These are phyloP conservation scores for Diplodia scrobiculata DNA, from an alignment of 2,329 filamentous ascomycete species.

Conservation along the genomic window DNA sequence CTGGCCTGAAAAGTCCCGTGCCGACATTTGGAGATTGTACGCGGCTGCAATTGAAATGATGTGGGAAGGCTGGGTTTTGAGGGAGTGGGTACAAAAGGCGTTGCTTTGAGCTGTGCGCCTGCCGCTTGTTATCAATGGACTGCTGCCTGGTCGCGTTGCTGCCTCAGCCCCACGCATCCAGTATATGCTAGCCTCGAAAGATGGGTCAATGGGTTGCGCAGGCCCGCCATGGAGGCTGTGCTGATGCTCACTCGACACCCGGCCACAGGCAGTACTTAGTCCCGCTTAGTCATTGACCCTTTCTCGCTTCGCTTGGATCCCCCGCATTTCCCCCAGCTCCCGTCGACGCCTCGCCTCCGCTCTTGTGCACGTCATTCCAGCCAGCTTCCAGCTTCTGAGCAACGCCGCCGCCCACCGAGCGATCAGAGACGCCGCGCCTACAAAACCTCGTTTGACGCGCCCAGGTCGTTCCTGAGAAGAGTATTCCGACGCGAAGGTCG, in stretches of 20 bases:
- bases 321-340: conserved; percentile 18
- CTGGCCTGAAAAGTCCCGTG: not conserved
- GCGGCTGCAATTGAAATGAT: not conserved
- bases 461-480: conserved; percentile 17
- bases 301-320: conserved; percentile 12
- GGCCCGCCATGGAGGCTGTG: not conserved
- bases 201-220: not conserved
- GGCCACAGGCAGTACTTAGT: not conserved
- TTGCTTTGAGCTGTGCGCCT: not conserved
- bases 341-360: not conserved
- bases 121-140: not conserved
- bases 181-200: no score
- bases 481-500: conserved; percentile 19
- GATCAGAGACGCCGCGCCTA: not conserved
- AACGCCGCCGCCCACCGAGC: not conserved
- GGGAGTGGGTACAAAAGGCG: not conserved
- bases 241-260: not conserved
- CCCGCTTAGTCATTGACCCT: conserved; percentile 1
- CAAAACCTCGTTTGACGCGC: not conserved
- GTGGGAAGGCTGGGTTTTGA: not conserved
- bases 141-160: conserved; percentile 3
- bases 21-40: not conserved
- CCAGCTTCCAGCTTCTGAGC: conserved; percentile 9
- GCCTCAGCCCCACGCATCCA: not conserved
- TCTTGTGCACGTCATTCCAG: conserved; percentile 10